Percentiles rank a stretch among this genome's conserved stretches.
Conservation (phyloP, 2,329 filamentous ascomycete genomes). For the Biscogniauxia mediterranea region DNA sequence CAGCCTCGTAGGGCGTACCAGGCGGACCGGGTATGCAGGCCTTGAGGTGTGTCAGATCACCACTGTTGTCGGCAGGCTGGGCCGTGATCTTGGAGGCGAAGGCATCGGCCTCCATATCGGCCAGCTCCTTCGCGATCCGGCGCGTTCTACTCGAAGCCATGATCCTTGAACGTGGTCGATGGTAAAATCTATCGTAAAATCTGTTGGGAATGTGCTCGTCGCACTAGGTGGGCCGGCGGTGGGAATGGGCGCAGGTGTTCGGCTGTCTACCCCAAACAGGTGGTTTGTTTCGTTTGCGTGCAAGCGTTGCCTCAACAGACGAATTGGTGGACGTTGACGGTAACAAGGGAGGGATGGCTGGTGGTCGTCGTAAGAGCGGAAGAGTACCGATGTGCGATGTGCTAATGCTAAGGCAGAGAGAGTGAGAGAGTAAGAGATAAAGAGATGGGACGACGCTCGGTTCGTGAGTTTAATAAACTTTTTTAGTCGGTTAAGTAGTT, state of each 20-base stretch:
- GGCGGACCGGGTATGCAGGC: constrained; percentile 84
- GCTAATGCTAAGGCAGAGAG: too few relatives aligned
- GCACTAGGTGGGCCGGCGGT: not conserved
- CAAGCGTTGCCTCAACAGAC: too few relatives aligned
- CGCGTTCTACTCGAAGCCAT: constrained; percentile 55
- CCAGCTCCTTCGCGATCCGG: constrained; percentile 72
- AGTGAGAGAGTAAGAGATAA: too few relatives aligned
- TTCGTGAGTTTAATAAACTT: too few relatives aligned
- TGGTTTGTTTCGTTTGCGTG: too few relatives aligned
- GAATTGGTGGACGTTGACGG: not conserved
- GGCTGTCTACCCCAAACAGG: too few relatives aligned
- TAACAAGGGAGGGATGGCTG: not conserved
- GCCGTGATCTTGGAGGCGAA: constrained; percentile 72
- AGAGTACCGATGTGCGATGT: not conserved
- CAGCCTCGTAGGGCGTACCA: constrained; percentile 90
- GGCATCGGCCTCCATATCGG: constrained; percentile 69
- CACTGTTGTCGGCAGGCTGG: constrained; percentile 55
- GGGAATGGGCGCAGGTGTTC: too few relatives aligned
- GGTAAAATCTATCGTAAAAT: not conserved
- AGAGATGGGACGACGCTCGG: too few relatives aligned
- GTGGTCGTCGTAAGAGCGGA: not conserved
- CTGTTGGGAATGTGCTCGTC: not conserved
- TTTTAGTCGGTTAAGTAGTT: too few relatives aligned
- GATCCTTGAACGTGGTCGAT: constrained; percentile 19
- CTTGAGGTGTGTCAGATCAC: constrained; percentile 77